Evolutionary conservation across 164 flowering plant species (phyloP).

Genomic region (Tinospora cordifolia): DNA sequence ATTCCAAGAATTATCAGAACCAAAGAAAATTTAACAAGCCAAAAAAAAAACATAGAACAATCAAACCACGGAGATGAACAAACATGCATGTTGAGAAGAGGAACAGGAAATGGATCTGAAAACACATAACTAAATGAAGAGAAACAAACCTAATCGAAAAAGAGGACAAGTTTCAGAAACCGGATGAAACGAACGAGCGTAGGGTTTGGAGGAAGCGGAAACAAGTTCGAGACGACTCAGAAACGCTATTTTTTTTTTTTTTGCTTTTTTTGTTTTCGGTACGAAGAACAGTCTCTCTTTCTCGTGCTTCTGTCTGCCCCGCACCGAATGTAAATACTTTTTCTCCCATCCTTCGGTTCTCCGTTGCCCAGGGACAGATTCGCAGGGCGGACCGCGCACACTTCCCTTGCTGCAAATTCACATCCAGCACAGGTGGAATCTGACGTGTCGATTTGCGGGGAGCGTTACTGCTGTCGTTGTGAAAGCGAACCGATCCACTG

Average conservation of each 20-base stretch:
- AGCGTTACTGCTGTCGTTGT: too few species aligned
- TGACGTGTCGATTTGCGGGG: background rate
- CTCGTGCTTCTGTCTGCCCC: too few species aligned
- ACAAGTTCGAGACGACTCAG: too few species aligned
- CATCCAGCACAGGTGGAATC: background rate
- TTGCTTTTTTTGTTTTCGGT: too few species aligned
- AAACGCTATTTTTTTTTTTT: too few species aligned
- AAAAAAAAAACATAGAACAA: background rate
- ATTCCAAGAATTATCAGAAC: background rate
- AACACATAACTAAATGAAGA: background rate
- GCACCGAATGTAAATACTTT: background rate
- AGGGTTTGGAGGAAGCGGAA: background rate
- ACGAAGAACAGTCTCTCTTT: too few species aligned
- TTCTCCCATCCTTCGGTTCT: background rate
- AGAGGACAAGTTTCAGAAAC: background rate
- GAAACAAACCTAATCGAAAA: background rate
- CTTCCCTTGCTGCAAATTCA: background rate
- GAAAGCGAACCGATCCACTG: too few species aligned
- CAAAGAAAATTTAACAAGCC: background rate
- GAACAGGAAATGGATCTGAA: background rate
- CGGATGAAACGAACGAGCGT: background rate
- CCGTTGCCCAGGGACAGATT: background rate
- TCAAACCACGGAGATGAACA: background rate
- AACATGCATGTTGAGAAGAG: background rate
- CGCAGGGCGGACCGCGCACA: background rate